Base-by-base conservation (phyloP, 371 early-diverging fungal genomes). In the Mucor irregularis region DNA sequence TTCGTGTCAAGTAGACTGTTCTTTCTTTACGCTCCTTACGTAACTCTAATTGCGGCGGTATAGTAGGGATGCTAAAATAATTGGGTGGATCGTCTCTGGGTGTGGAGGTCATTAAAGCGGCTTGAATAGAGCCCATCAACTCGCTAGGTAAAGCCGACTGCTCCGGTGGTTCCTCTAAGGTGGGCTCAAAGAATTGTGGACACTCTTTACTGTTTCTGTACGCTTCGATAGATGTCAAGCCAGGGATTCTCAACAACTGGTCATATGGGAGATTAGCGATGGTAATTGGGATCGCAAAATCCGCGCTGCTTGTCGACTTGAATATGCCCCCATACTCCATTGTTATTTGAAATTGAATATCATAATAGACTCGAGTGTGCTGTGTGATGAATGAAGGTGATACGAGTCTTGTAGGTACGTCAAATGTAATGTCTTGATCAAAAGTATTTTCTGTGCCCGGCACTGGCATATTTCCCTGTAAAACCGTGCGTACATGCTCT, bases 311-410 rank as follows among this genome's bases (percentile, higher is more conserved):
- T 1, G 30, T 59, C 1, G 64, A 49, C 28, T 71, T 71, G 58
- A 78, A 72, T 24, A 78, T 22, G 4, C 68, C 66, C 1, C 70
- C 71, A 16, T 55, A 57, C 37, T 78, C 74, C 7, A 72, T 28
- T 0, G 38, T 47, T 4, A 74, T 53, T 9, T 42, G 16, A 31
- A 78, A 74, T 14, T 55, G 56, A 5, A 78, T 19, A 35, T 73
- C 78, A 47, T 78, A 78, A 46, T 72, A 63, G 0, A 78, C 75
- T 10, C 78, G 63, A 4, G 74, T 72, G 49, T 78, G 74, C 10
- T 69, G 68, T 10, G 74, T 65, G 3, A 56, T 59, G 52, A 72
- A 78, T 0, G 74, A 72, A 13, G 78, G 78, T 1, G 74, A 74
- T 0, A 78, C 78, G 2, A 78, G 64, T 19, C 74, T 67, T 7